Evolutionary conservation across 1,139 yeast species (phyloP), one percentile per base, ranked within the genome.

Genomic region (Citeromyces siamensis): DNA sequence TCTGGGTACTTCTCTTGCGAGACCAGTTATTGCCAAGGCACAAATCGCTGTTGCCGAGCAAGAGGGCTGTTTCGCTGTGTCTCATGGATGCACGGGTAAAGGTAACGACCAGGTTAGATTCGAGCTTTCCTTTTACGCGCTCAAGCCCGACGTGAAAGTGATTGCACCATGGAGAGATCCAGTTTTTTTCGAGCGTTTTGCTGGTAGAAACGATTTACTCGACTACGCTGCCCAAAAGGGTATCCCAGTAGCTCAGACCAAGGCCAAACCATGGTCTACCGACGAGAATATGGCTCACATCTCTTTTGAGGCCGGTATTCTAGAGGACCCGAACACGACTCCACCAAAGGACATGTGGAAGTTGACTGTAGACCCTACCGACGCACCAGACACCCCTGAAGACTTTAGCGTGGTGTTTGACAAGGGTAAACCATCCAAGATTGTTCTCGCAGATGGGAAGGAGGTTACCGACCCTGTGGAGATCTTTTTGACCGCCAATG

Each of bases 291-390:
- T 88, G 75, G 98, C 98, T 34, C 98, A 90, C 64, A 90, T 90
- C 58, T 88, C 97, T 32, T 90, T 83, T 59, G 98, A 90, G 69
- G 98, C 98, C 46, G 98, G 98, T 63, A 90, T 90, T 50, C 75
- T 90, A 56, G 98, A 90, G 66, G 94, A 90, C 66, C 98, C 98
- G 55, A 85, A 90, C 61, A 77, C 90, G 51, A 90, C 98, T 38
- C 98, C 98, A 47, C 98, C 98, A 64, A 88, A 85, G 69, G 98
- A 90, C 62, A 90, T 90, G 98, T 90, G 98, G 98, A 90, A 90
- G 68, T 75, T 90, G 59, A 90, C 95, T 38, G 86, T 83, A 42
- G 98, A 88, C 62, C 97, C 98, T 52, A 60, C 68, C 38, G 95
- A 90, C 55, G 97, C 98, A 40, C 98, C 98, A 53, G 76, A 84